phyloP scores from a whole-genome alignment of 768 basidiomycete genomes.

The Amanita inopinata region DNA sequence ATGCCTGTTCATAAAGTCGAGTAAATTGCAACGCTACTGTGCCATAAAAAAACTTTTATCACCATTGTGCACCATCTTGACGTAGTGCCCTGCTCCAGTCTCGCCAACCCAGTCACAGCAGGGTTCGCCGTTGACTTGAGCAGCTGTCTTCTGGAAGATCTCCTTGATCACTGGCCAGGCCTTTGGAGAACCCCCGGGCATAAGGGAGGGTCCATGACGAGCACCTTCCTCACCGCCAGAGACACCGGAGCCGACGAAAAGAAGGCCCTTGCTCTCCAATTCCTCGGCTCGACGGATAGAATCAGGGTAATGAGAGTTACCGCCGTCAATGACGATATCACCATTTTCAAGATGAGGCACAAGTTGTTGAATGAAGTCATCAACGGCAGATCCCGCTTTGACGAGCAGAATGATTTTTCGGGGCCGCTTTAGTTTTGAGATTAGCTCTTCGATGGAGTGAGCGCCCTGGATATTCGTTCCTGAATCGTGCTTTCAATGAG shows the following conservation, averaged over 20 bases:
- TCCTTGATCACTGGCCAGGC: slow-evolving; percentile 97
- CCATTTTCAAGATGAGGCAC: slow-evolving; percentile 85
- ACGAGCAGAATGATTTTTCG: slow-evolving; percentile 98
- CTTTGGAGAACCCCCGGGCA: slow-evolving; percentile 92
- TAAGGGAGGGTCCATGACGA: slow-evolving; percentile 92
- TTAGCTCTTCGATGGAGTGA: slow-evolving; percentile 86
- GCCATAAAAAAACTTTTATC: slow-evolving; percentile 16
- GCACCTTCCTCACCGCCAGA: slow-evolving; percentile 99
- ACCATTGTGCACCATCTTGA: slow-evolving; percentile 99
- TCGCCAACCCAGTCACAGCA: slow-evolving; percentile 99
- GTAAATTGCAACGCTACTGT: slow-evolving; percentile 9
- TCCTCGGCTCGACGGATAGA: slow-evolving; percentile 91
- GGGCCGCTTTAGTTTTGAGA: slow-evolving; percentile 85
- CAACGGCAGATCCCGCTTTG: slow-evolving; percentile 94
- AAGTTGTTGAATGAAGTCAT: slow-evolving; percentile 88
- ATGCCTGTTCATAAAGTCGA: slow-evolving; percentile 57
- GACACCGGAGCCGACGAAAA: slow-evolving; percentile 98
- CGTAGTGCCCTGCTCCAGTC: slow-evolving; percentile 92
- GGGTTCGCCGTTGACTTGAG: slow-evolving; percentile 89
- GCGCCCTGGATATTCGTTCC: slow-evolving; percentile 95
- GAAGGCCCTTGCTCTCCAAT: slow-evolving; percentile 87
- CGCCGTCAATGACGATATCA: slow-evolving; percentile 99
- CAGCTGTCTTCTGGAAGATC: slow-evolving; percentile 97
- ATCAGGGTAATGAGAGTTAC: slow-evolving; percentile 99
- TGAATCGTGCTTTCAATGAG: slow-evolving; percentile 29